These are phyloP conservation scores for Pezizomycotina sp. DNA, from an alignment of 2,329 filamentous ascomycete genomes.

Conservation along the genomic window DNA sequence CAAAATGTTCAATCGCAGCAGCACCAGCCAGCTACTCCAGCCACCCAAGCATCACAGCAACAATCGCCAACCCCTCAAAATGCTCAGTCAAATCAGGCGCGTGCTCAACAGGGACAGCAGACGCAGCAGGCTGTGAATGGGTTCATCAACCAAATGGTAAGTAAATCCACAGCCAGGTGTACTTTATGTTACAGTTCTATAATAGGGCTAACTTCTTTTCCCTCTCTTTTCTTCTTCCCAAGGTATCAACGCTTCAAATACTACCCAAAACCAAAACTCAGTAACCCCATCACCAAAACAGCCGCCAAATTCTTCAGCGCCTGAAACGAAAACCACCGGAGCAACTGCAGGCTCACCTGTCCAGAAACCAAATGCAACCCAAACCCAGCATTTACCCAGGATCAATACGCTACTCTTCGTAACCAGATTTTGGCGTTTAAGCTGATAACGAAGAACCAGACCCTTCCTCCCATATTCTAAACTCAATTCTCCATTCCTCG, in stretches of 20 bases:
- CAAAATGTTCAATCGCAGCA: slow-evolving; percentile 39
- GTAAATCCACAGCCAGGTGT: too few species aligned
- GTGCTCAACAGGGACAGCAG: too few species aligned
- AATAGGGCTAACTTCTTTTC: too few species aligned
- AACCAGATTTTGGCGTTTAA: slow-evolving; percentile 88
- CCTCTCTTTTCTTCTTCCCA: too few species aligned
- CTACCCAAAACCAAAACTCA: too few species aligned
- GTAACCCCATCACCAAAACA: slow-evolving; percentile 14
- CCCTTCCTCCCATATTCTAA: slow-evolving; percentile 44
- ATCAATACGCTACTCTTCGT: slow-evolving; percentile 62
- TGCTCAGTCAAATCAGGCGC: slow-evolving; percentile 9
- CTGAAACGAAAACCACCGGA: slow-evolving; percentile 25
- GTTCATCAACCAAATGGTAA: too few species aligned
- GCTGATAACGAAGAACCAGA: slow-evolving; percentile 67
- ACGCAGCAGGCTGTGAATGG: too few species aligned
- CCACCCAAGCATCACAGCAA: slow-evolving; percentile 13
- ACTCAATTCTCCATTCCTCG: slow-evolving; percentile 31
- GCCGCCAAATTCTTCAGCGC: slow-evolving; percentile 9
- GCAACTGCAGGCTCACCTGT: slow-evolving; percentile 25
- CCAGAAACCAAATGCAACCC: slow-evolving; percentile 33
- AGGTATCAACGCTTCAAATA: too few species aligned
- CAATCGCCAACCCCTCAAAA: slow-evolving; percentile 3
- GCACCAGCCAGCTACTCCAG: too few species aligned
- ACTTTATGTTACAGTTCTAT: too few species aligned
- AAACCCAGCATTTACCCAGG: slow-evolving; percentile 43